Percentiles rank a stretch among this genome's conserved stretches.
phyloP scores from a whole-genome alignment of 2,329 filamentous ascomycete species.

The Dryadomyces quercivorus region DNA sequence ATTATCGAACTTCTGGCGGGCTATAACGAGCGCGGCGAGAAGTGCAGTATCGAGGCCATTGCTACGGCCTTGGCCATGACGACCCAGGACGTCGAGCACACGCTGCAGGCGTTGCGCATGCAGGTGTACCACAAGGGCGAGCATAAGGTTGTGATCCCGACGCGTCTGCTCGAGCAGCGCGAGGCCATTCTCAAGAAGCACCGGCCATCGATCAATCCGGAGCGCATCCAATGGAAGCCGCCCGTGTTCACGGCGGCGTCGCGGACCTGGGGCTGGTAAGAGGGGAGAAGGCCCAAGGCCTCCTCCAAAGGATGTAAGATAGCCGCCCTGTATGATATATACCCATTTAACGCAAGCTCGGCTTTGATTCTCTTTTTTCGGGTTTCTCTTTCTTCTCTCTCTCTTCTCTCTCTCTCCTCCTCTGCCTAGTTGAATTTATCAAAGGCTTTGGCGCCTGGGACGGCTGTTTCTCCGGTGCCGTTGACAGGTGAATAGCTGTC shows the following conservation, averaged over 20 bases:
- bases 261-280: slow-evolving; percentile 89
- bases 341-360: no score
- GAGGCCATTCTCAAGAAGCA: slow-evolving; percentile 73
- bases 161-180: slow-evolving; percentile 65
- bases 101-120: slow-evolving; percentile 87
- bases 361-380: not conserved
- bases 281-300: not conserved
- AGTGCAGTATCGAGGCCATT: slow-evolving; percentile 76
- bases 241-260: slow-evolving; percentile 85
- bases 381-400: not conserved
- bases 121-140: slow-evolving; percentile 91
- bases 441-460: not conserved
- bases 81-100: slow-evolving; percentile 93
- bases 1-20: slow-evolving; percentile 79
- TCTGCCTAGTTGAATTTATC: slow-evolving; percentile 6
- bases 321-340: not conserved
- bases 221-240: slow-evolving; percentile 84
- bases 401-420: not conserved
- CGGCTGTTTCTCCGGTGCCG: not conserved
- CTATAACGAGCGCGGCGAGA: slow-evolving; percentile 53
- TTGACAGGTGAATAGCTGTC: slow-evolving; percentile 22
- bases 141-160: slow-evolving; percentile 88
- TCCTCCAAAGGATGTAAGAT: not conserved
- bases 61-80: slow-evolving; percentile 80
- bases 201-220: slow-evolving; percentile 63